Evolutionary conservation across 2,329 filamentous ascomycete genomes (phyloP).

Genomic region (Amesomyces nigricolor): DNA sequence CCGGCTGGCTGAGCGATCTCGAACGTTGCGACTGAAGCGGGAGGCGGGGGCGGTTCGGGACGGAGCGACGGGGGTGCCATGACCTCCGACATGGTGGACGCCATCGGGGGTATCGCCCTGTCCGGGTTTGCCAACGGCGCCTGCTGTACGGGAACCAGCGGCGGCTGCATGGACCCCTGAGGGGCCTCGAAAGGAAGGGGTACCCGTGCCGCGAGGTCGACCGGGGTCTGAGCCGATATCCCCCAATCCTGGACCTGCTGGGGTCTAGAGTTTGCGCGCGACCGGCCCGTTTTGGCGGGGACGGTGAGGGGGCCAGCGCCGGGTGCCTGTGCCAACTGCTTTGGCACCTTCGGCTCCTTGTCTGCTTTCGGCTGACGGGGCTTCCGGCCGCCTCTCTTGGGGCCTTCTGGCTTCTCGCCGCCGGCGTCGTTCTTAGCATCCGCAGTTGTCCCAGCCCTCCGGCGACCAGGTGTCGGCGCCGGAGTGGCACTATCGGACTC

Average conservation of each 20-base stretch:
- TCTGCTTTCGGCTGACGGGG: conserved; percentile 39
- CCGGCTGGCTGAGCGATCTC: conserved; percentile 41
- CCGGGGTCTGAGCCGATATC: conserved; percentile 32
- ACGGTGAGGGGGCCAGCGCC: conserved; percentile 40
- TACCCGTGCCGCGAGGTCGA: conserved; percentile 34
- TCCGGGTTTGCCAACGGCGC: conserved; percentile 30
- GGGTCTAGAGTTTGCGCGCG: conserved; percentile 50
- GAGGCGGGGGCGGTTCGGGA: conserved; percentile 47
- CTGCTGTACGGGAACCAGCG: conserved; percentile 34
- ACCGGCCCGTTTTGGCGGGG: conserved; percentile 41
- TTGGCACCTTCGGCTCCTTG: conserved; percentile 40
- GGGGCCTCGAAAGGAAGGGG: conserved; percentile 42
- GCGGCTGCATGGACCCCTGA: conserved; percentile 38
- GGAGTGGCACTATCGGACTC: conserved; percentile 58
- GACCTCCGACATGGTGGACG: conserved; percentile 44
- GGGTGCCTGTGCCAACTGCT: conserved; percentile 39
- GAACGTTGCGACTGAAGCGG: conserved; percentile 45
- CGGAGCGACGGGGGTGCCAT: conserved; percentile 53
- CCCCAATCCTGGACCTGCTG: conserved; percentile 37
- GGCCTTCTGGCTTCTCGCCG: conserved; percentile 39
- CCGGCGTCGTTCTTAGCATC: conserved; percentile 23
- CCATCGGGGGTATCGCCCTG: conserved; percentile 31
- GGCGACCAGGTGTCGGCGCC: conserved; percentile 51
- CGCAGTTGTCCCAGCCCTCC: conserved; percentile 35
- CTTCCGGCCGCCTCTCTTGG: conserved; percentile 34